Conservation (phyloP, 257 asterid species). For the Knoxia roxburghii region DNA sequence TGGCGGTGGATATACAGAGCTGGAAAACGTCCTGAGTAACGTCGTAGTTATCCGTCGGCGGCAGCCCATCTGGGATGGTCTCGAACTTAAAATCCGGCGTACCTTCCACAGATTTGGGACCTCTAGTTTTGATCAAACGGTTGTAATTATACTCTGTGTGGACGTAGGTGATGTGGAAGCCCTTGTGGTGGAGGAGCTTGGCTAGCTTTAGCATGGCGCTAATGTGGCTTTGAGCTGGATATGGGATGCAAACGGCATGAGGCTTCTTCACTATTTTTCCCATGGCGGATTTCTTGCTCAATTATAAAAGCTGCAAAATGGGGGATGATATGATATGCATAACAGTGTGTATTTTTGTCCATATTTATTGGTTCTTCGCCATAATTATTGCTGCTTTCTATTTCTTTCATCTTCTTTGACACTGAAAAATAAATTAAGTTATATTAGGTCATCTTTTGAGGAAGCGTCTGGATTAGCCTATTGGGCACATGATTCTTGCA, state of each 20-base stretch:
- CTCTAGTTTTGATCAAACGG: conserved; percentile 7
- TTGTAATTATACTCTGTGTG: conserved; percentile 24
- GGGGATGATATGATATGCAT: too few species aligned
- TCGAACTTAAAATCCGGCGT: not conserved
- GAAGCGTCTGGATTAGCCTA: too few species aligned
- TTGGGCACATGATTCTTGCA: too few species aligned
- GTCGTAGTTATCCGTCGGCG: not conserved
- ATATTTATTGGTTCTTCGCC: too few species aligned
- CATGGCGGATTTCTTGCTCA: conserved; percentile 2
- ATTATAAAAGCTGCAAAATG: too few species aligned
- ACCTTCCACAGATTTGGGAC: conserved; percentile 4
- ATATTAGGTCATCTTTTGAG: too few species aligned
- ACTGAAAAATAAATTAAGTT: too few species aligned
- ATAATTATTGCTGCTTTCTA: too few species aligned
- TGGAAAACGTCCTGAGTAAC: conserved; percentile 6
- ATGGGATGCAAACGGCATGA: conserved; percentile 24
- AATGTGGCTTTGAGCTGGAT: conserved; percentile 23
- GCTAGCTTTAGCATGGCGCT: conserved; percentile 20
- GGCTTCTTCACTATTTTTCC: conserved; percentile 5
- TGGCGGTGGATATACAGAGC: conserved; percentile 1
- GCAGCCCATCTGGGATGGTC: conserved; percentile 22
- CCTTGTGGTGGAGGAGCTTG: conserved; percentile 15
- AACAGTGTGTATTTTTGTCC: too few species aligned
- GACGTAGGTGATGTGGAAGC: conserved; percentile 23
- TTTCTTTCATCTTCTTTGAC: too few species aligned